Base-by-base conservation (phyloP, 1,284 basidiomycete species). In the Coniferiporia sulphurascens region DNA sequence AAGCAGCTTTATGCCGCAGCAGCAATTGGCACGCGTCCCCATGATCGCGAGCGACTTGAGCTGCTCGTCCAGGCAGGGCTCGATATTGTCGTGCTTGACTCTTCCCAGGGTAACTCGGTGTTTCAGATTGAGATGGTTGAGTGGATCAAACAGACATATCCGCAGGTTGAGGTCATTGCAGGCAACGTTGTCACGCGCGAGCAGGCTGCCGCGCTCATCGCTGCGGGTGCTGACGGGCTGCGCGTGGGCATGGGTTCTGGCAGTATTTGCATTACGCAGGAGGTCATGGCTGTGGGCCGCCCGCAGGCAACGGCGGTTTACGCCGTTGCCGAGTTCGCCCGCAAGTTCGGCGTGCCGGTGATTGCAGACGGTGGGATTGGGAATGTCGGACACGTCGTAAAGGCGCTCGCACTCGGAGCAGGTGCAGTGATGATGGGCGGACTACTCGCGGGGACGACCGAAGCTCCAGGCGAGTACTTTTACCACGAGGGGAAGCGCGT, bases 381-480 rank as follows among this genome's bases (percentile, higher is more conserved):
- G 54, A 99, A 99, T 73, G 93, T 99, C 38, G 96, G 96, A 0
- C 96, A 99, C 75, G 92, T 98, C 68, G 95, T 98, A 71, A 99
- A 99, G 78, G 96, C 96, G 1, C 78, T 99, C 51, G 81, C 94
- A 4, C 84, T 99, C 27, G 96, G 96, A 61, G 96, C 96, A 4
- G 87, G 89, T 27, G 95, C 93, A 6, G 95, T 98, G 63, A 99
- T 99, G 96, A 98, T 99, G 96, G 96, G 96, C 56, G 92, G 95
- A 22, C 76, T 99, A 58, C 81, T 99, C 32, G 97, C 96, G 15
- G 96, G 97, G 38, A 98, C 96, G 48, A 90, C 93, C 64, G 96
- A 99, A 74, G 94, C 95, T 0, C 96, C 97, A 0, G 97, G 97
- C 66, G 95, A 98, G 76, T 99, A 98, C 80, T 98, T 96, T 74